Conservation (phyloP, 495 filamentous ascomycete species). For the Penicillium paradoxum region DNA sequence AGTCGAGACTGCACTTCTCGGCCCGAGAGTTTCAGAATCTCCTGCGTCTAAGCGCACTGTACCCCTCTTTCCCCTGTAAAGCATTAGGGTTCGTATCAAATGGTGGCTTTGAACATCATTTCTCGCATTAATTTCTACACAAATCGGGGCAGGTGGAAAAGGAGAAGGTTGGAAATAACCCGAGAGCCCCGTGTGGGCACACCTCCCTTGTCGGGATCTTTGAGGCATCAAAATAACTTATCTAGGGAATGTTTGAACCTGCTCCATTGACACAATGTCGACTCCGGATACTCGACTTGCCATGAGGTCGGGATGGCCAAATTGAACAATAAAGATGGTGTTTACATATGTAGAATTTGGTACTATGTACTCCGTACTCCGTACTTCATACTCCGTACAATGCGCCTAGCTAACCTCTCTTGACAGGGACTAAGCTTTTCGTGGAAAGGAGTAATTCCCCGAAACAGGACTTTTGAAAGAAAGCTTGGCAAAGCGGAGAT, state of each 20-base stretch:
- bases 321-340: too few relatives aligned
- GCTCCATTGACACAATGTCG: not conserved
- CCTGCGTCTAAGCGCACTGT: constrained; percentile 11
- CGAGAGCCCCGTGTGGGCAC: not conserved
- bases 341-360: too few relatives aligned
- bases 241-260: too few relatives aligned
- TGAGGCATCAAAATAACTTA: too few relatives aligned
- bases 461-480: not conserved
- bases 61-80: constrained; percentile 1
- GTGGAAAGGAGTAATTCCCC: constrained; percentile 12
- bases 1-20: not conserved
- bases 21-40: constrained; percentile 23
- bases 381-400: not conserved
- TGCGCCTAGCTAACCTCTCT: not conserved
- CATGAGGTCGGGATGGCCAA: not conserved
- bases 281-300: not conserved
- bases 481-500: constrained; percentile 21
- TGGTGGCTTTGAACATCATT: not conserved
- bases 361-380: not conserved
- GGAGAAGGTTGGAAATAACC: not conserved
- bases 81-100: not conserved
- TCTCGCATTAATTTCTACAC: too few relatives aligned
- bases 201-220: not conserved
- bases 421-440: constrained; percentile 8
- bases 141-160: not conserved